A percentile compares a stretch with the other conserved stretches of the same genome.
Evolutionary conservation across 139 green algal species (phyloP).

Genomic region (Chlorella sp.): DNA sequence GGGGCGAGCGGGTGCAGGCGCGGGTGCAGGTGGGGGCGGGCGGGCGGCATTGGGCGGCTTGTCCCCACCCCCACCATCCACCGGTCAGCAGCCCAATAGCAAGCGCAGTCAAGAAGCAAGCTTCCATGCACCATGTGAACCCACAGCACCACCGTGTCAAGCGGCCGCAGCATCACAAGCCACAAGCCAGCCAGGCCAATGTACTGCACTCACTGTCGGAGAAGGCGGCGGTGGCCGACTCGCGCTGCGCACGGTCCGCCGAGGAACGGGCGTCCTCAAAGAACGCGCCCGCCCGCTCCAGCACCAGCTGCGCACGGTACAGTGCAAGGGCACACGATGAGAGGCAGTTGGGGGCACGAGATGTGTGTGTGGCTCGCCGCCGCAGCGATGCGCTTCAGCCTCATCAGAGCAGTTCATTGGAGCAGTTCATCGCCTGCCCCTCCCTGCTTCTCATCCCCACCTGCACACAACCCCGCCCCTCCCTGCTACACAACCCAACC

Average conservation of each 20-base stretch:
- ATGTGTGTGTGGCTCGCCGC: too few species aligned
- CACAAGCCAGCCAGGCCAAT: not conserved
- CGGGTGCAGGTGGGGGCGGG: not conserved
- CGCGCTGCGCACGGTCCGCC: conserved; percentile 23
- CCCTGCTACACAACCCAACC: not conserved
- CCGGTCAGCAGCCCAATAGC: too few species aligned
- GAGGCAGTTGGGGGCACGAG: too few species aligned
- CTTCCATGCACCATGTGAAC: too few species aligned
- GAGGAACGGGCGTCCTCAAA: conserved; percentile 80
- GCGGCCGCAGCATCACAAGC: not conserved
- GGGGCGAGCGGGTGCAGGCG: not conserved
- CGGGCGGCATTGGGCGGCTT: not conserved
- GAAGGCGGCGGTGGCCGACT: conserved; percentile 16
- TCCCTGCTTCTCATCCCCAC: not conserved
- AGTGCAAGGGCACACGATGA: too few species aligned
- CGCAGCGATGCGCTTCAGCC: too few species aligned
- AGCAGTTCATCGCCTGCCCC: too few species aligned
- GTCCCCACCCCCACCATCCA: too few species aligned
- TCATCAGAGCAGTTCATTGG: too few species aligned
- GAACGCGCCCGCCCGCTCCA: conserved; percentile 92
- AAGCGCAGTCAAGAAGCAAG: too few species aligned
- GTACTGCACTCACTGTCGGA: conserved; percentile 19
- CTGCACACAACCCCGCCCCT: not conserved
- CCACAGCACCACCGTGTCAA: too few species aligned
- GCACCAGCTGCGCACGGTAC: conserved; percentile 80